These are phyloP conservation scores for Teratosphaeria pseudoeucalypti DNA, from an alignment of 2,329 filamentous ascomycete genomes.

Conservation along the genomic window DNA sequence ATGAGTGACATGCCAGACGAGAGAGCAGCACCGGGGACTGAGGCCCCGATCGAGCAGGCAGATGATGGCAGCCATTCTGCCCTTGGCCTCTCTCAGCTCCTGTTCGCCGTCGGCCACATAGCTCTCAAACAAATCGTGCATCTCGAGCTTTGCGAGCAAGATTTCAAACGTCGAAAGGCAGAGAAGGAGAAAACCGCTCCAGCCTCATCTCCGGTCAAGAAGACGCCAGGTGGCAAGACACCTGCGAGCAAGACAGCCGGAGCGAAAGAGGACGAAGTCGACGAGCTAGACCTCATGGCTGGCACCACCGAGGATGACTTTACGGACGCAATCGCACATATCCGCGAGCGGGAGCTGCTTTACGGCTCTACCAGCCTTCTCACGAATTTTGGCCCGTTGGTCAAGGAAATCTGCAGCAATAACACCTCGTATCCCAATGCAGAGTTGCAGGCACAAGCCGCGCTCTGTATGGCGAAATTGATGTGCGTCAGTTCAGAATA, in stretches of 20 bases:
- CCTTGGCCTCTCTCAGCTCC: constrained; percentile 72
- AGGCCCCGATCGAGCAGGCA: not conserved
- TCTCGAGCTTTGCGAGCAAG: constrained; percentile 89
- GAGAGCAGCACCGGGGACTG: constrained; percentile 13
- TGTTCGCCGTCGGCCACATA: constrained; percentile 92
- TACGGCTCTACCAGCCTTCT: constrained; percentile 76
- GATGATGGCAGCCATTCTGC: constrained; percentile 29
- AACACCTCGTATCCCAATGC: constrained; percentile 87
- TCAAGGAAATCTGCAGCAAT: constrained; percentile 87
- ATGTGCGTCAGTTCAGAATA: constrained; percentile 98
- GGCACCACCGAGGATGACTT: constrained; percentile 94
- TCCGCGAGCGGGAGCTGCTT: constrained; percentile 73
- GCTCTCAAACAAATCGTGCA: constrained; percentile 99
- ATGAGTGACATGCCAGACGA: constrained; percentile 26
- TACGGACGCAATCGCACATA: constrained; percentile 73
- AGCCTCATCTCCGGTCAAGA: constrained; percentile 27
- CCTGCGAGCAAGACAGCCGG: constrained; percentile 31
- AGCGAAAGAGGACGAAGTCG: constrained; percentile 53
- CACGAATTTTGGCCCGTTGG: constrained; percentile 82
- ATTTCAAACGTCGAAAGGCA: constrained; percentile 93
- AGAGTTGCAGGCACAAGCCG: constrained; percentile 84
- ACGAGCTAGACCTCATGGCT: constrained; percentile 92
- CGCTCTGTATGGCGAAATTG: constrained; percentile 88
- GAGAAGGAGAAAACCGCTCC: constrained; percentile 62
- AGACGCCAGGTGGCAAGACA: constrained; percentile 17